Conservation (phyloP, 202 grass and related monocot genomes). For the Zoysia matrella region DNA sequence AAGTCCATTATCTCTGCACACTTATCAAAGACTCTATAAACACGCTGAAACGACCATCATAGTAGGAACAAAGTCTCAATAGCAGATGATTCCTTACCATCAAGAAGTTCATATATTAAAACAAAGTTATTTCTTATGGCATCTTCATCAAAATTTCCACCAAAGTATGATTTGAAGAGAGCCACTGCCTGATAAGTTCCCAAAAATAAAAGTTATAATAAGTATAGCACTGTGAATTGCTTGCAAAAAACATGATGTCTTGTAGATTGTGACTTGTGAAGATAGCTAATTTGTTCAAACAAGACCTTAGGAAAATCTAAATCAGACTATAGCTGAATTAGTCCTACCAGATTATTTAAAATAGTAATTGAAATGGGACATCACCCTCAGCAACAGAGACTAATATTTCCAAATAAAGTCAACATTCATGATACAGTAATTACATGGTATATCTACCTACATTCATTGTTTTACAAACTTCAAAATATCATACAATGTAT, state of each 20-base stretch:
- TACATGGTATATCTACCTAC: no score
- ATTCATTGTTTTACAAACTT: no score
- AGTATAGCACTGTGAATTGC: neutral
- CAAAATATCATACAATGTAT: no score
- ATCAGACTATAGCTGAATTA: constrained; percentile 16
- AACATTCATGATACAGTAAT: no score
- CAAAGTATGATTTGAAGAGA: constrained; percentile 99
- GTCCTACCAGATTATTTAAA: constrained; percentile 22
- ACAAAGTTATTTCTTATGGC: constrained; percentile 99
- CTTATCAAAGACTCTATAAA: constrained; percentile 12
- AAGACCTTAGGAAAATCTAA: constrained; percentile 26
- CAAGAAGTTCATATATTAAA: constrained; percentile 99
- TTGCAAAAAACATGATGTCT: constrained; percentile 9
- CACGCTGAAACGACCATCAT: constrained; percentile 6
- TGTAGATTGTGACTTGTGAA: neutral
- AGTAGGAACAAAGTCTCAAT: constrained; percentile 27
- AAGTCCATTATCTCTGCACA: constrained; percentile 99
- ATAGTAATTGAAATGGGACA: constrained; percentile 13
- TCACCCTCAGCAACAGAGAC: neutral
- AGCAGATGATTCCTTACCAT: constrained; percentile 66
- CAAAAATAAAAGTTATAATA: constrained; percentile 30
- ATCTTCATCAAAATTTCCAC: constrained; percentile 98
- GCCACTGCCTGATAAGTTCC: constrained; percentile 74
- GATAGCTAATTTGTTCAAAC: constrained; percentile 10
- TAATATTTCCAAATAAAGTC: no score